These are phyloP conservation scores for Sordariomycetes sp. DNA, from an alignment of 2,329 filamentous ascomycete species.

Conservation along the genomic window DNA sequence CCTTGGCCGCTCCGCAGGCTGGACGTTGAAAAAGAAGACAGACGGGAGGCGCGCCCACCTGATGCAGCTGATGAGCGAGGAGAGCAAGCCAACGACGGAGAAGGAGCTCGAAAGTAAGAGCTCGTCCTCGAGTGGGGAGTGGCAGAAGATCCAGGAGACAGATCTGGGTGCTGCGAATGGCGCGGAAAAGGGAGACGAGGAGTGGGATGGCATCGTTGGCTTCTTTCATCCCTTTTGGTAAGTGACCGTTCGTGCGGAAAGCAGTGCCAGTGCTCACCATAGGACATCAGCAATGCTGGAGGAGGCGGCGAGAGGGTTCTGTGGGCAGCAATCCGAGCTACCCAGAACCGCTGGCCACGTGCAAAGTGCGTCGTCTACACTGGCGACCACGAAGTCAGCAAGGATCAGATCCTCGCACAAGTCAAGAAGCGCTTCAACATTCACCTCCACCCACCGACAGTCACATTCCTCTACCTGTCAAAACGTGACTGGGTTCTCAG, in stretches of 20 bases:
- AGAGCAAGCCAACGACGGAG: constrained; percentile 28
- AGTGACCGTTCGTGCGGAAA: constrained; percentile 13
- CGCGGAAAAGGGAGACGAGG: constrained; percentile 31
- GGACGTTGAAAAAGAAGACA: constrained; percentile 53
- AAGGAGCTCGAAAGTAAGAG: constrained; percentile 21
- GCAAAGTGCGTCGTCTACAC: constrained; percentile 92
- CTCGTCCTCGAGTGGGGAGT: constrained; percentile 50
- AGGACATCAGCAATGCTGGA: constrained; percentile 67
- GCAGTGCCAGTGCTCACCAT: neutral
- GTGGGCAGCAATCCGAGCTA: constrained; percentile 90
- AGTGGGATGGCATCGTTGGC: constrained; percentile 80
- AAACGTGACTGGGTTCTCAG: constrained; percentile 80
- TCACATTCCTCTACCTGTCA: constrained; percentile 85
- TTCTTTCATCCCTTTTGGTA: constrained; percentile 99
- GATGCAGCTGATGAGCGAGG: constrained; percentile 38
- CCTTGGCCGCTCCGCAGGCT: constrained; percentile 43
- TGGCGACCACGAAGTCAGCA: constrained; percentile 82
- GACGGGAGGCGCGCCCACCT: constrained; percentile 52
- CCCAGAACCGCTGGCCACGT: constrained; percentile 79
- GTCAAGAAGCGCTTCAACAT: constrained; percentile 92
- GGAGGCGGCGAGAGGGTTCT: constrained; percentile 92
- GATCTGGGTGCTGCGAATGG: constrained; percentile 19
- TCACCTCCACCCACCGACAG: constrained; percentile 68
- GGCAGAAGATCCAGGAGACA: constrained; percentile 57
- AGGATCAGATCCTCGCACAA: constrained; percentile 65